These are phyloP conservation scores for Phoma sp. DNA, from an alignment of 2,329 filamentous ascomycete genomes.

Conservation along the genomic window DNA sequence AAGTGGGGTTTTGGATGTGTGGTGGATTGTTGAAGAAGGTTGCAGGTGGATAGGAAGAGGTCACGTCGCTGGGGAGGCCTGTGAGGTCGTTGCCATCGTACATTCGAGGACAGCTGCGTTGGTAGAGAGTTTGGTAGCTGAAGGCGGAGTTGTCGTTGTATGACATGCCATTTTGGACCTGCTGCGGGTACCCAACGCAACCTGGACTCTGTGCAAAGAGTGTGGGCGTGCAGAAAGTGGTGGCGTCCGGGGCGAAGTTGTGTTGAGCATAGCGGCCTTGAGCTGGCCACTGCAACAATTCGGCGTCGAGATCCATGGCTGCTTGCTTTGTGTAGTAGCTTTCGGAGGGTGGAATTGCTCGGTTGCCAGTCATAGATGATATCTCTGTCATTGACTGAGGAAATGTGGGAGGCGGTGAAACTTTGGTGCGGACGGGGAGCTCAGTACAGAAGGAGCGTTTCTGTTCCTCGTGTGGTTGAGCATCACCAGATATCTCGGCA, in stretches of 20 bases:
- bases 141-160: conserved; percentile 35
- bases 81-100: conserved; percentile 26
- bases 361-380: conserved; percentile 24
- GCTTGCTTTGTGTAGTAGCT: conserved; percentile 7
- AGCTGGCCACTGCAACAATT: conserved; percentile 32
- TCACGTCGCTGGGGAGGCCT: conserved; percentile 21
- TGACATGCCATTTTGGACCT: conserved; percentile 25
- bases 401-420: conserved; percentile 21
- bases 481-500: conserved; percentile 27
- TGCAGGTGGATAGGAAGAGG: conserved; percentile 40
- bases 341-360: conserved; percentile 18
- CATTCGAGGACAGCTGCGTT: conserved; percentile 32
- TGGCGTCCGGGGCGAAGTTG: conserved; percentile 19
- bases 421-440: conserved; percentile 23
- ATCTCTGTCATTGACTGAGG: conserved; percentile 19
- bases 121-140: conserved; percentile 25
- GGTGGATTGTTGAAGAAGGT: conserved; percentile 43
- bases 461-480: conserved; percentile 25
- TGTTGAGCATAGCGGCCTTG: conserved; percentile 20
- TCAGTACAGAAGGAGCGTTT: conserved; percentile 29
- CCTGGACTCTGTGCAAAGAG: conserved; percentile 18
- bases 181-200: conserved; percentile 24
- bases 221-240: conserved; percentile 21
- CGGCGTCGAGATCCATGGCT: conserved; percentile 24
- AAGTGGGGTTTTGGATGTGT: conserved; percentile 27